phyloP scores from a whole-genome alignment of 2,329 filamentous ascomycete species.

The Alternaria metachromatica region DNA sequence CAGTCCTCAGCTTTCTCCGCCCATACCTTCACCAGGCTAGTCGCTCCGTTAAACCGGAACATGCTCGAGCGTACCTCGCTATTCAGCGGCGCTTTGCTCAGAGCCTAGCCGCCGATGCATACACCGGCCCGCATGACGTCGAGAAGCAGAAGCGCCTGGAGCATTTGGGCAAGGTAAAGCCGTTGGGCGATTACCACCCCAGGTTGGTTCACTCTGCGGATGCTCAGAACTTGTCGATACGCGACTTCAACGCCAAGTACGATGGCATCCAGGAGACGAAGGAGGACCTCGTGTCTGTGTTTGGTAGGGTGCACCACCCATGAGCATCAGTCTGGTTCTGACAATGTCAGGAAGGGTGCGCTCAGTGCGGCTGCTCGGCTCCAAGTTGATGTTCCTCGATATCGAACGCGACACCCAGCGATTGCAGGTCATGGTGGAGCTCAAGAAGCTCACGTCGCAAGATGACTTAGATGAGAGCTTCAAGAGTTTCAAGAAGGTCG shows the following conservation, averaged over 20 bases:
- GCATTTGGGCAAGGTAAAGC: slow-evolving; percentile 59
- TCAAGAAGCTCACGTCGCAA: slow-evolving; percentile 56
- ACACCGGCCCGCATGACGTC: slow-evolving; percentile 49
- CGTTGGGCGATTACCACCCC: slow-evolving; percentile 64
- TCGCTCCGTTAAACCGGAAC: slow-evolving; percentile 48
- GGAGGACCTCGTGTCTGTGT: slow-evolving; percentile 41
- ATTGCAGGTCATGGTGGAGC: slow-evolving; percentile 79
- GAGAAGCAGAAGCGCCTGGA: slow-evolving; percentile 61
- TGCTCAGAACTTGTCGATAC: slow-evolving; percentile 29
- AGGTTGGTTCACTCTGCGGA: slow-evolving; percentile 44
- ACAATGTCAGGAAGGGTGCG: slow-evolving; percentile 71
- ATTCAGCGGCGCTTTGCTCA: slow-evolving; percentile 43
- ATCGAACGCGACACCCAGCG: slow-evolving; percentile 74
- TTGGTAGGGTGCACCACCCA: slow-evolving; percentile 35
- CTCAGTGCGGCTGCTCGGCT: slow-evolving; percentile 73
- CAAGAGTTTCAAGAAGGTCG: slow-evolving; percentile 67
- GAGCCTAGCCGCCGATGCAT: slow-evolving; percentile 23
- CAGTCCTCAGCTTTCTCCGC: slow-evolving; percentile 61
- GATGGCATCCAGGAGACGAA: slow-evolving; percentile 33
- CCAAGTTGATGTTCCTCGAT: slow-evolving; percentile 84
- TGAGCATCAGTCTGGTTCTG: slow-evolving; percentile 20
- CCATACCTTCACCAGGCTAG: slow-evolving; percentile 60
- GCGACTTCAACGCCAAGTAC: slow-evolving; percentile 41
- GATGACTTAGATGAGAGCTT: slow-evolving; percentile 54
- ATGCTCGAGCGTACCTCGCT: slow-evolving; percentile 60